Conservation (phyloP, 306 rosid genomes). For the Sicyos edulis region DNA sequence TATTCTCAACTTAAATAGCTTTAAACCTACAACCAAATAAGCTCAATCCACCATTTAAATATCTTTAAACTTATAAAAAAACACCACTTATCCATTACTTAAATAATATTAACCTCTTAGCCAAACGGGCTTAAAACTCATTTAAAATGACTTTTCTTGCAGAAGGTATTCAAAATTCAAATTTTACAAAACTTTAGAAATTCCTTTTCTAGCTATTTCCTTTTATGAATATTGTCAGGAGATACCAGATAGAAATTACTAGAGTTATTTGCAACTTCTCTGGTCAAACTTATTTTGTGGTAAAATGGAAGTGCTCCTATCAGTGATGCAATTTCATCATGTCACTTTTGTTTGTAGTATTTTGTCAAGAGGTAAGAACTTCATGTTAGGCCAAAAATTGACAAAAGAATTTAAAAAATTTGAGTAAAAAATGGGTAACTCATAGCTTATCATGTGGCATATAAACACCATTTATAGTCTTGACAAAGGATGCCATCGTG, state of each 20-base stretch:
- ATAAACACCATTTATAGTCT: neutral
- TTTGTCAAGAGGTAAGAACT: neutral
- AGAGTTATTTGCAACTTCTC: neutral
- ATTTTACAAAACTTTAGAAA: no score
- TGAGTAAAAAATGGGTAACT: neutral
- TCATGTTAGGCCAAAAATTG: neutral
- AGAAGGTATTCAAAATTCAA: no score
- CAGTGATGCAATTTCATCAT: neutral
- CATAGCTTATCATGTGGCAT: neutral
- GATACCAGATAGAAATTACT: no score
- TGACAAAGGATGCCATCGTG: neutral
- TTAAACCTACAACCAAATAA: no score
- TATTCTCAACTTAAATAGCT: no score
- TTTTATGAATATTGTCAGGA: conserved; percentile 1
- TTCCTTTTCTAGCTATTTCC: no score
- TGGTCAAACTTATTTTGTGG: neutral
- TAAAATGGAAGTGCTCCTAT: neutral
- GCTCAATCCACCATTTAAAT: no score
- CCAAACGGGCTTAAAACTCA: no score
- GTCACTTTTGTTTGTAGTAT: neutral
- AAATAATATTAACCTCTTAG: no score
- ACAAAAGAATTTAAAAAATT: neutral
- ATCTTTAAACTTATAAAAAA: no score
- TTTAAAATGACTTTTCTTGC: no score
- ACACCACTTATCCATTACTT: no score